Evolutionary conservation across 2,329 filamentous ascomycete species (phyloP), one percentile per base, ranked within the genome.

Genomic region (Chrysoporthe puriensis): DNA sequence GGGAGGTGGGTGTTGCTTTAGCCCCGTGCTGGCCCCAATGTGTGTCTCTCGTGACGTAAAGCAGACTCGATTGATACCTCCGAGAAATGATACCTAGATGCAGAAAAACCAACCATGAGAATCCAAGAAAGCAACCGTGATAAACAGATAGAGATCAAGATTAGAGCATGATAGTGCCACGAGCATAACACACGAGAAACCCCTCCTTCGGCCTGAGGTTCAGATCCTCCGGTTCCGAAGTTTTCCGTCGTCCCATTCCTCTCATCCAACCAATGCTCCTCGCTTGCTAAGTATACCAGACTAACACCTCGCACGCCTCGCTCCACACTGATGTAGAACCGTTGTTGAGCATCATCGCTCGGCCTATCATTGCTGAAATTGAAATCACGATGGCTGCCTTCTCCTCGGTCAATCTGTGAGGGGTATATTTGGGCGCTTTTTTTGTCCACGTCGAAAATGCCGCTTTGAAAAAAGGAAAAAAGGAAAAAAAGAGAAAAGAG

Each of bases 151-250:
- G 48, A 54, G 52, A 62, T 32, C 43, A 34, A 59, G 52, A 64
- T 40, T 18, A 61, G 42, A 56, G 43, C 59, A 62, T 36, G 26
- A 26, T 34, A 46, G 6, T 14, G 36, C 40, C 40, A 26, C 40
- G 52, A 34, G 64, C 54, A 58, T 14, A 62, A 67, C 67, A 62
- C 63, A 66, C 58, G 11, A 21, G 40, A 26, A 43, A 54, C 61
- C 52, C 67, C 36, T 58, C 21, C 40, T 62, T 50, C 56, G 26
- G 44, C 52, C 48, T 48, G 48, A 56, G 26, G n/a, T 16, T 57
- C 57, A 52, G 9, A 34, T 34, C 21, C 32, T 26, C 26, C 14
- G 16, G 8, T 14, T 26, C n/a, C 42, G 18, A 9, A 58, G 18
- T 60, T 21, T 62, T 46, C 14, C 4, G 26, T 58, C 9, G 8